Evolutionary conservation across 352 stramenopile genomes (phyloP), one percentile per base, ranked within the genome.

Genomic region (Pythium folliculosum): DNA sequence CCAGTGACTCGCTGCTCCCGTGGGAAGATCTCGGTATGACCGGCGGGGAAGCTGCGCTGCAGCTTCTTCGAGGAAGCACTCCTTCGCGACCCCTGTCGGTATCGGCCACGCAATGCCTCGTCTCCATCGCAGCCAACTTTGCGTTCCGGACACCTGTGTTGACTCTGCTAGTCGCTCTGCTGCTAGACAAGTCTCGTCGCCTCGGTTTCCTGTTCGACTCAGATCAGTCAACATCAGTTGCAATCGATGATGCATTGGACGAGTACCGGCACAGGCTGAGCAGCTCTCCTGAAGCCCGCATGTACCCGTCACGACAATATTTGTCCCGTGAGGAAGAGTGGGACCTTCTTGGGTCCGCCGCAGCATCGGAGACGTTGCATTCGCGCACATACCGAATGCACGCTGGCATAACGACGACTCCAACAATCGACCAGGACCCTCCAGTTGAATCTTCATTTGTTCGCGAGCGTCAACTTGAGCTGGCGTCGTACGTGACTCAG

Each of bases 1-100:
- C 65, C 19, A 69, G 72, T 0, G 75, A 75, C 2, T 67, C 51
- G 2, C 66, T 54, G 40, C 48, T 86, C 2, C 72, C 79, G 9
- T 76, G 65, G 16, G 64, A 57, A 22, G 53, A 71, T 8, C 52
- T 84, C 10, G 51, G 64, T 10, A 85, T 90, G 81, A 87, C 79
- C 17, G 76, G 73, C n/a, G 54, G 68, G 1, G 81, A 90, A 45
- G 72, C 76, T 14, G 79, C 79, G 5, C 19, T 87, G 17, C 62
- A 78, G 57, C 48, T 78, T 17, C 50, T 88, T 17, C 71, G 69
- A 56, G 63, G 71, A 4, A 87, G 77, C 52, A 69, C 63, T 22
- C 74, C 71, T 0, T 72, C 64, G 40, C 63, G 72, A 8, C 73
- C 75, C 10, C 80, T 77, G 53, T 73, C 73, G 2, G 12, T 9